Percentiles rank a stretch among this genome's conserved stretches.
Evolutionary conservation across 345 rosid species (phyloP).

Genomic region (Melaleuca alternifolia): DNA sequence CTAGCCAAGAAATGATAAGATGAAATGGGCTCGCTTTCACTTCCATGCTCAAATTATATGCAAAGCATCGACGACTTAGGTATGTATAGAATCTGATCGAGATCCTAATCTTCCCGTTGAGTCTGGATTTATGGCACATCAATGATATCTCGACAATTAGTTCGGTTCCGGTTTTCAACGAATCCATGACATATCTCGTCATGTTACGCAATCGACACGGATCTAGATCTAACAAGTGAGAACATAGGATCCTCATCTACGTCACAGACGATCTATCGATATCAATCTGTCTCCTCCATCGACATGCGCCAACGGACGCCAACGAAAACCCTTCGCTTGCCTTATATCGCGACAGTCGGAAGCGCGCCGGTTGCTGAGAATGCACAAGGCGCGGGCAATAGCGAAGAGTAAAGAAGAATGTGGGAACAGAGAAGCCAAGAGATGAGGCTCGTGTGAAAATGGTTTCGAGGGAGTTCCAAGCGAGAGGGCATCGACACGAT

Average conservation of each 20-base stretch:
- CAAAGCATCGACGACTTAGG: no score
- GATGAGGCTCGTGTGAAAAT: background rate
- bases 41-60: no score
- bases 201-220: no score
- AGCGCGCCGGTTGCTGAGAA: background rate
- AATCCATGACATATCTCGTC: background rate
- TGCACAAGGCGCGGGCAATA: background rate
- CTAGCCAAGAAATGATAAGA: no score
- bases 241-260: background rate
- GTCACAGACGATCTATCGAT: background rate
- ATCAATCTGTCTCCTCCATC: background rate
- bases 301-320: background rate
- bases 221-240: background rate
- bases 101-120: background rate
- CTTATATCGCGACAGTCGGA: rapidly evolving
- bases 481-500: background rate
- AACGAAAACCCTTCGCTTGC: background rate
- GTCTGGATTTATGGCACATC: background rate
- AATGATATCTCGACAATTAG: background rate
- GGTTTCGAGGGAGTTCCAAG: background rate
- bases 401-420: background rate
- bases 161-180: background rate
- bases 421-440: background rate
- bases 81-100: no score
- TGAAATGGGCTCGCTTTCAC: no score